A percentile compares a stretch with the other conserved stretches of the same genome.
These are phyloP conservation scores for Lunasporangiospora selenospora DNA, from an alignment of 192 early-diverging fungal species.

Conservation along the genomic window DNA sequence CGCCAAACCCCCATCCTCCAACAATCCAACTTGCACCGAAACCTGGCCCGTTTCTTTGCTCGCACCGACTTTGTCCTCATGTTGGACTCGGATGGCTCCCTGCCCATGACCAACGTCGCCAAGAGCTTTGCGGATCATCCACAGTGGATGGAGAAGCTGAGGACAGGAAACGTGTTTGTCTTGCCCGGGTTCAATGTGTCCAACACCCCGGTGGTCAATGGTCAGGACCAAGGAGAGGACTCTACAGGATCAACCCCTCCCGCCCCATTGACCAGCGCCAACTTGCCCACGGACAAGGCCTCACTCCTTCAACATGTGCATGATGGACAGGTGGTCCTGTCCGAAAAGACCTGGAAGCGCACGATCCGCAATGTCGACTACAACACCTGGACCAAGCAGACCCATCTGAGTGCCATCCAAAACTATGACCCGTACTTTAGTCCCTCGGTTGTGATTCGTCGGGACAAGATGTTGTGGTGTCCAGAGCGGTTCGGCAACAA, in stretches of 20 bases:
- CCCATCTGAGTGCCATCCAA: slow-evolving; percentile 50
- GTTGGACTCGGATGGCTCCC: slow-evolving; percentile 48
- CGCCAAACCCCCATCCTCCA: slow-evolving; percentile 35
- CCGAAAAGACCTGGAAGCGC: slow-evolving; percentile 62
- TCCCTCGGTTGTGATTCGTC: slow-evolving; percentile 58
- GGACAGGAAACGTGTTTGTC: slow-evolving; percentile 56
- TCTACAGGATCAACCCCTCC: slow-evolving; percentile 2
- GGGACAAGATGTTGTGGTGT: slow-evolving; percentile 60
- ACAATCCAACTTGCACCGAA: slow-evolving; percentile 58
- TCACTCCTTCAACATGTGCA: slow-evolving; percentile 38
- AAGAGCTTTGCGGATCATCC: slow-evolving; percentile 47
- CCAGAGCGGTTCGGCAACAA: slow-evolving; percentile 65
- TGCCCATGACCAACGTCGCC: slow-evolving; percentile 48
- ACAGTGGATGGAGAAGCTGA: slow-evolving; percentile 49
- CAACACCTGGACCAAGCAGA: slow-evolving; percentile 51
- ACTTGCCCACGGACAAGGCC: slow-evolving; percentile 45
- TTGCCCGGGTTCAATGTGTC: slow-evolving; percentile 59
- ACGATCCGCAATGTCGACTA: slow-evolving; percentile 57
- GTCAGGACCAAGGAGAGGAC: neutral
- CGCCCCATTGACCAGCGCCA: neutral
- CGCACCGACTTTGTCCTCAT: slow-evolving; percentile 56
- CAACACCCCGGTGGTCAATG: neutral
- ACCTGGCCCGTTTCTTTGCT: slow-evolving; percentile 61
- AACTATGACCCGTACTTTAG: slow-evolving; percentile 66
- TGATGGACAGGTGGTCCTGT: slow-evolving; percentile 40